Evolutionary conservation across 495 filamentous ascomycete genomes (phyloP), one percentile per base, ranked within the genome.

Genomic region (Trichoderma orchidacearum): DNA sequence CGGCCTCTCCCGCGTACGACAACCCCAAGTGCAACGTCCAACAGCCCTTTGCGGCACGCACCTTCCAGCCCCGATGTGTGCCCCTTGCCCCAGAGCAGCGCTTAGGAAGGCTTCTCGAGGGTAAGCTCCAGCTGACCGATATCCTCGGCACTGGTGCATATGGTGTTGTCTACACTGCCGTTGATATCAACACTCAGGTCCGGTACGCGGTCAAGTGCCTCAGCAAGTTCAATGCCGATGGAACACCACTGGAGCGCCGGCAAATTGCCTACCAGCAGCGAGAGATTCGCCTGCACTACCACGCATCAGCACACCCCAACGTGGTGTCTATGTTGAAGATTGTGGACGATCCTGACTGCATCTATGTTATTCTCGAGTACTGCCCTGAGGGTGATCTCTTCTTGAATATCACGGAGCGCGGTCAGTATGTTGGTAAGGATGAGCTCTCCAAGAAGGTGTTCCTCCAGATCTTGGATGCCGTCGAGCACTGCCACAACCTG

Each of bases 341-440:
- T 63, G 83, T 96, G 78, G 91, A 96, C 70, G 84, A 84, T 63
- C 74, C 80, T 55, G 91, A 97, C 70, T 96, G 90, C 76, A 95
- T 89, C 60, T 97, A 88, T 74, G 94, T 99, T 62, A 85, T 99
- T 54, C 81, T 99, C 69, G 93, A 99, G 70, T 97, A 87, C 70
- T 97, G 93, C 72, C 89, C 92, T 9, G 93, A 99, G 70, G 93
- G 93, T 60, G 93, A 99, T 71, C 74, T 99, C 54, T 99, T 99
- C 72, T 85, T 85, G 63, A 95, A 88, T 68, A 99, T 99, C 70
- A 97, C 94, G 55, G 93, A 99, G 68, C 81, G 86, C 63, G 86
- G 89, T 60, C 85, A 87, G 63, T 99, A 92, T 72, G 84, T 95
- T 57, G 88, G 89, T 68, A 92, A 96, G 75, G 94, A 99, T 72